Conservation (phyloP, 352 stramenopile species). For the Globisporangium cylindrosporum region DNA sequence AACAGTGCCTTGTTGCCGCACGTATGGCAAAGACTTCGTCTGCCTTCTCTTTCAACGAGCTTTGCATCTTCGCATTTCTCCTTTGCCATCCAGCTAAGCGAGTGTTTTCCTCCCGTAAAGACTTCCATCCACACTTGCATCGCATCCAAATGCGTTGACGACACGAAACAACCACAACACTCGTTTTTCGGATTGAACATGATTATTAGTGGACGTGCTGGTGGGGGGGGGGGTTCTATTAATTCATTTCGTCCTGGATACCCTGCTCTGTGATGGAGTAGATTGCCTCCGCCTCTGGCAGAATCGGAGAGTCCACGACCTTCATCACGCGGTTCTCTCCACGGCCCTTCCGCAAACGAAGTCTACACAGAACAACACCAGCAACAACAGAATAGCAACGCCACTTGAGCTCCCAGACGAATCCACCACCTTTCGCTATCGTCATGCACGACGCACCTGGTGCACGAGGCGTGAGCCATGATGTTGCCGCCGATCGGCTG, state of each 20-base stretch:
- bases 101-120: neutral
- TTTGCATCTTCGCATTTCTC: neutral
- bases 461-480: slow-evolving; percentile 84
- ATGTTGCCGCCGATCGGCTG: slow-evolving; percentile 92
- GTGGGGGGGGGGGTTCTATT: slow-evolving; percentile 15
- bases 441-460: slow-evolving; percentile 36
- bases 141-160: neutral
- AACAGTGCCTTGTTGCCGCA: no score
- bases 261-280: slow-evolving; percentile 97
- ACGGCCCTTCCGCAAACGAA: slow-evolving; percentile 95
- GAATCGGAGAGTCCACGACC: slow-evolving; percentile 94
- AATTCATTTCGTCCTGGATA: slow-evolving; percentile 91
- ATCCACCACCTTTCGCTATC: neutral
- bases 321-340: slow-evolving; percentile 99
- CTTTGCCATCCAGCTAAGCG: neutral
- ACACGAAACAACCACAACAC: neutral
- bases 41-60: neutral
- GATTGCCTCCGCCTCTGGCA: slow-evolving; percentile 97
- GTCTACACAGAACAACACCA: slow-evolving; percentile 23
- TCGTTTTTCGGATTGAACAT: slow-evolving; percentile 3
- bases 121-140: neutral
- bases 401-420: neutral
- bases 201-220: neutral
- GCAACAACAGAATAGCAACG: slow-evolving; percentile 8
- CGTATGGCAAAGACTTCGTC: no score